Percentiles rank a stretch among this genome's conserved stretches.
Evolutionary conservation across 2,329 filamentous ascomycete species (phyloP).

Genomic region (Exophiala spinifera): DNA sequence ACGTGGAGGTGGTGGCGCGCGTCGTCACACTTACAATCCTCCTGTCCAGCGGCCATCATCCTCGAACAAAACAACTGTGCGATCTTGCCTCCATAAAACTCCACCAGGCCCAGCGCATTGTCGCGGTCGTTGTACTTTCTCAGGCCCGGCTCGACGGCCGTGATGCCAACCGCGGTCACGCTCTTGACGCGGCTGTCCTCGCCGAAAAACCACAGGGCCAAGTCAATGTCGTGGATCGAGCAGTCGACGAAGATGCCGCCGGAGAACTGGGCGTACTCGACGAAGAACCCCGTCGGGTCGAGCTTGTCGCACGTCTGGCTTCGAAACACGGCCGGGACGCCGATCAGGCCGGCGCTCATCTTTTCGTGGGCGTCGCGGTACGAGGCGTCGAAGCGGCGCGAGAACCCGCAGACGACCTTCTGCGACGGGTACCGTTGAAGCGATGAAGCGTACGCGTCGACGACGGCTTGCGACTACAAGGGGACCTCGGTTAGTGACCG

Average conservation of each 20-base stretch:
- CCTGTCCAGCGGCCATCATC: constrained; percentile 67
- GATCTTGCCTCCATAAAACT: constrained; percentile 63
- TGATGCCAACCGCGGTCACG: constrained; percentile 56
- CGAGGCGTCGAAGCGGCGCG: constrained; percentile 63
- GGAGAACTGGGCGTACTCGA: constrained; percentile 62
- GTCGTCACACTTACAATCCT: constrained; percentile 43
- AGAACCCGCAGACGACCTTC: constrained; percentile 67
- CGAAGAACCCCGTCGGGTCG: constrained; percentile 65
- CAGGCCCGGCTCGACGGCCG: constrained; percentile 58
- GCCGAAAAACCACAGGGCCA: constrained; percentile 63
- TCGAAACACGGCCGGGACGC: constrained; percentile 58
- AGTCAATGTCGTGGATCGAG: constrained; percentile 68
- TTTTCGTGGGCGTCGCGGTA: constrained; percentile 60
- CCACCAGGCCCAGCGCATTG: constrained; percentile 62
- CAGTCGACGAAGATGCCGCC: constrained; percentile 71
- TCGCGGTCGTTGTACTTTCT: constrained; percentile 59
- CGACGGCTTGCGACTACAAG: constrained; percentile 60
- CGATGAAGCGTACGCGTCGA: constrained; percentile 44
- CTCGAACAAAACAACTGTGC: constrained; percentile 62
- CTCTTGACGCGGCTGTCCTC: constrained; percentile 54
- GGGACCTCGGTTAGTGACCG: no score
- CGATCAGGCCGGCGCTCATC: constrained; percentile 55
- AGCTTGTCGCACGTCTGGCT: constrained; percentile 67
- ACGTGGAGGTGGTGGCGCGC: neutral
- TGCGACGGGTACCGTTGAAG: constrained; percentile 55